Evolutionary conservation across 805 yeast genomes (phyloP).

Genomic region (Starmerella ratchasimensis): DNA sequence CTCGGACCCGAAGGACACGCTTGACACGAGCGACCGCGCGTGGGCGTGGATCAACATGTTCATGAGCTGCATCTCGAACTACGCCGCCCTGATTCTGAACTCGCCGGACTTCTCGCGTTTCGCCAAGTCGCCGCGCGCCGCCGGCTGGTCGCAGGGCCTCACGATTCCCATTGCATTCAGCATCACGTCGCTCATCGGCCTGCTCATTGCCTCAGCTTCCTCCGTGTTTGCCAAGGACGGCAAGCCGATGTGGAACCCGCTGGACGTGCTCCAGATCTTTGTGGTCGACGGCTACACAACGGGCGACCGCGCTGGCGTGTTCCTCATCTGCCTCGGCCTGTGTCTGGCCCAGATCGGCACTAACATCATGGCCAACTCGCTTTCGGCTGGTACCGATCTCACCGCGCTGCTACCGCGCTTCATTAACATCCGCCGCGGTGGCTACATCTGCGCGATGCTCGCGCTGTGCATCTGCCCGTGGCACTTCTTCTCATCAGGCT

Average conservation of each 20-base stretch:
- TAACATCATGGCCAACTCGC: conserved; percentile 36
- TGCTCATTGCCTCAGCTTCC: conserved; percentile 70
- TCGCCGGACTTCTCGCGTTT: conserved; percentile 85
- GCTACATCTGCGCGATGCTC: conserved; percentile 58
- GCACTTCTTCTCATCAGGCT: conserved; percentile 57
- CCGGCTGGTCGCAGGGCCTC: conserved; percentile 38
- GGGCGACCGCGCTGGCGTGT: conserved; percentile 66
- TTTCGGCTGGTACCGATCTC: conserved; percentile 38
- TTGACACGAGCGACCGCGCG: conserved; percentile 47
- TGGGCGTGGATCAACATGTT: conserved; percentile 74
- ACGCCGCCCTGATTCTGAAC: conserved; percentile 73
- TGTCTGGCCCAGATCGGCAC: conserved; percentile 38
- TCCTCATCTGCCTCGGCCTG: conserved; percentile 56
- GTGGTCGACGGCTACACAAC: conserved; percentile 26
- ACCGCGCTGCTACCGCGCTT: conserved; percentile 36
- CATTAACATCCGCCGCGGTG: conserved; percentile 60
- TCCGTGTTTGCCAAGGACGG: conserved; percentile 39
- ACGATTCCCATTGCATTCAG: conserved; percentile 70
- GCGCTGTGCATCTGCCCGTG: conserved; percentile 71
- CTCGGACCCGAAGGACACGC: conserved; percentile 34
- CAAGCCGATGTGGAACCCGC: conserved; percentile 68
- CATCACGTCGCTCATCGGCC: conserved; percentile 71
- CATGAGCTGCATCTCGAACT: conserved; percentile 73
- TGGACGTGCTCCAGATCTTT: conserved; percentile 57
- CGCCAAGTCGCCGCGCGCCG: conserved; percentile 36